A percentile compares a stretch with the other conserved stretches of the same genome.
These are phyloP conservation scores for Globisporangium recalcitrans DNA, from an alignment of 352 stramenopile genomes.

Conservation along the genomic window DNA sequence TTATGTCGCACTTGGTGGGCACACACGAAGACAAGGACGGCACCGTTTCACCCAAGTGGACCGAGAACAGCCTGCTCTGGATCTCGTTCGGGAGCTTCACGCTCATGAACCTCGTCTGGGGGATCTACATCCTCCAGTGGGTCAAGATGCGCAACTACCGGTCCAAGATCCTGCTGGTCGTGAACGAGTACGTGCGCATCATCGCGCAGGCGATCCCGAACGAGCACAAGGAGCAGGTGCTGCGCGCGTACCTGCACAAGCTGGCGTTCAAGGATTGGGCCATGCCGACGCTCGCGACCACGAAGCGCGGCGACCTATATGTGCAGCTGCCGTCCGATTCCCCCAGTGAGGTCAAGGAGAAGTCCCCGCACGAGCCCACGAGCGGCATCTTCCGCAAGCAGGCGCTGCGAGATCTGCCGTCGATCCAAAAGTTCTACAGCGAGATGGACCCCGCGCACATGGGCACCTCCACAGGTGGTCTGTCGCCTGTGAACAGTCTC, in stretches of 20 bases:
- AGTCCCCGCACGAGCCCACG: constrained; percentile 14
- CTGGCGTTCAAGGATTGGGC: constrained; percentile 10
- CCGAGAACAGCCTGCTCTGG: constrained; percentile 16
- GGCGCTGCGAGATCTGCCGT: constrained; percentile 15
- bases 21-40: neutral
- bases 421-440: constrained; percentile 19
- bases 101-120: constrained; percentile 26
- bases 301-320: constrained; percentile 16
- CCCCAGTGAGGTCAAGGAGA: constrained; percentile 8
- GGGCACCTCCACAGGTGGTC: neutral
- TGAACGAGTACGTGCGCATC: constrained; percentile 24
- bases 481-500: neutral
- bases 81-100: constrained; percentile 23
- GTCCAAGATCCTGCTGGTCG: constrained; percentile 11
- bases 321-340: constrained; percentile 21
- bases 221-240: constrained; percentile 12
- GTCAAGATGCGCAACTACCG: constrained; percentile 17
- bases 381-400: constrained; percentile 19
- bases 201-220: constrained; percentile 17
- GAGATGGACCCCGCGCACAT: constrained; percentile 4
- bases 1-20: neutral
- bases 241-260: constrained; percentile 18
- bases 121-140: constrained; percentile 16
- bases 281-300: constrained; percentile 15
- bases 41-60: neutral